Conservation (phyloP, 257 asterid species). For the Knoxia roxburghii region DNA sequence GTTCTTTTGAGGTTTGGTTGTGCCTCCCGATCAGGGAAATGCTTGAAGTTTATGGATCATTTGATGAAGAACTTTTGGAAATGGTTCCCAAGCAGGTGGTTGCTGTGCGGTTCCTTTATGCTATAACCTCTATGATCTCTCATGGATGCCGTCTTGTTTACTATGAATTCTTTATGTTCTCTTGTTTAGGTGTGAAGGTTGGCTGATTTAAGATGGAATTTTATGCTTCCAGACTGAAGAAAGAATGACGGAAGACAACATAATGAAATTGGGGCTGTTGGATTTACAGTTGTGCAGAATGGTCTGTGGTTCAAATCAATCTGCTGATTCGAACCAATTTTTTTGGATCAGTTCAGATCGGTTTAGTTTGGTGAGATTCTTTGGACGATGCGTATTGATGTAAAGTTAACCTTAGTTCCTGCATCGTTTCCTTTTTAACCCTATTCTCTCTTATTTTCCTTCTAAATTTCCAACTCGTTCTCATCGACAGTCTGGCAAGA, state of each 20-base stretch:
- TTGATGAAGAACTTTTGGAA: conserved; percentile 83
- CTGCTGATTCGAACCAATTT: too few species aligned
- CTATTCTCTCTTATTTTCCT: too few species aligned
- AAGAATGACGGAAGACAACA: conserved; percentile 62
- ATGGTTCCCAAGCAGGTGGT: conserved; percentile 98
- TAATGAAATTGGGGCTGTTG: conserved; percentile 39
- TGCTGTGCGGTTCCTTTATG: conserved; percentile 82
- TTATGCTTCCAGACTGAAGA: conserved; percentile 60
- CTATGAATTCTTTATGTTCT: neutral
- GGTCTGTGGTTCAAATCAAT: too few species aligned
- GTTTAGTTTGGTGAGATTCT: too few species aligned
- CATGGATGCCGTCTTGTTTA: neutral
- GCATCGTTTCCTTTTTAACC: too few species aligned
- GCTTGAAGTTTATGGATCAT: conserved; percentile 92
- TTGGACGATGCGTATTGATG: too few species aligned
- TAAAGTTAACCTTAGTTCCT: too few species aligned
- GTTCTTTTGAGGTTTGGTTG: conserved; percentile 96
- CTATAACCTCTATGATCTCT: conserved; percentile 63
- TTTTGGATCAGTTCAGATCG: too few species aligned
- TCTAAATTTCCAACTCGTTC: too few species aligned
- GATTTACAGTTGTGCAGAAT: too few species aligned
- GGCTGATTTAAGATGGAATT: conserved; percentile 18
- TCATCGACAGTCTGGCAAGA: too few species aligned
- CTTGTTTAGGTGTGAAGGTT: neutral
- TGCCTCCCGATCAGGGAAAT: conserved; percentile 65